phyloP scores from a whole-genome alignment of 495 filamentous ascomycete species.

The Penicillium alfredii region DNA sequence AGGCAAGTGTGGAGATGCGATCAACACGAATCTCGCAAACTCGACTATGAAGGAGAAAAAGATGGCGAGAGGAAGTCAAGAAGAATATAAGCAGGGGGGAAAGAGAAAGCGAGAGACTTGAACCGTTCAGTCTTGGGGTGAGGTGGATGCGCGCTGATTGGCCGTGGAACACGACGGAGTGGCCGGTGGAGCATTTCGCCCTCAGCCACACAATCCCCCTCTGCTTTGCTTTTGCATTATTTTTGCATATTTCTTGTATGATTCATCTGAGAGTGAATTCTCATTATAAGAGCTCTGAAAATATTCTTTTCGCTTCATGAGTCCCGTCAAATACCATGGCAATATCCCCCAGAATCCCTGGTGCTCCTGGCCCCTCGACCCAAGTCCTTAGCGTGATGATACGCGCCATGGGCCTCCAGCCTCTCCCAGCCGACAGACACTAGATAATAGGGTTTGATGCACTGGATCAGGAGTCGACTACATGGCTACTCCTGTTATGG shows the following conservation, averaged over 20 bases:
- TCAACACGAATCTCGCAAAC: too few species aligned
- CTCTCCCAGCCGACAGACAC: slow-evolving; percentile 22
- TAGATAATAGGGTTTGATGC: slow-evolving; percentile 12
- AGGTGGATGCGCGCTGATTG: slow-evolving; percentile 4
- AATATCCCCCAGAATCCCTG: slow-evolving; percentile 18
- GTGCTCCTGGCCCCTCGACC: slow-evolving; percentile 16
- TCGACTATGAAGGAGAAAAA: too few species aligned
- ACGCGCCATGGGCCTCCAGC: slow-evolving; percentile 20
- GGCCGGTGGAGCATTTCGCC: slow-evolving; percentile 3
- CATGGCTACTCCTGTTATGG: slow-evolving; percentile 18
- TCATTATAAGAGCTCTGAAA: too few species aligned
- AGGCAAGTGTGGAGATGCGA: too few species aligned
- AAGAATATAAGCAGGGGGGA: slow-evolving; percentile 1
- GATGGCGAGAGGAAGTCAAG: too few species aligned
- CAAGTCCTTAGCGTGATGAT: slow-evolving; percentile 20
- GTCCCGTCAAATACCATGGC: slow-evolving; percentile 18
- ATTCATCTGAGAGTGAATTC: too few species aligned
- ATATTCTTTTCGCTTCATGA: too few species aligned
- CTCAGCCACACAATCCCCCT: too few species aligned
- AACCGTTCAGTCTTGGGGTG: slow-evolving; percentile 7
- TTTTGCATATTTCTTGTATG: not conserved
- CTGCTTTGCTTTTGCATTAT: too few species aligned
- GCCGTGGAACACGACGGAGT: slow-evolving; percentile 8
- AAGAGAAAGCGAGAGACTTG: slow-evolving; percentile 2
- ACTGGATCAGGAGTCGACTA: slow-evolving; percentile 15